Conservation (phyloP, 345 rosid species). For the Rhodomyrtus tomentosa region DNA sequence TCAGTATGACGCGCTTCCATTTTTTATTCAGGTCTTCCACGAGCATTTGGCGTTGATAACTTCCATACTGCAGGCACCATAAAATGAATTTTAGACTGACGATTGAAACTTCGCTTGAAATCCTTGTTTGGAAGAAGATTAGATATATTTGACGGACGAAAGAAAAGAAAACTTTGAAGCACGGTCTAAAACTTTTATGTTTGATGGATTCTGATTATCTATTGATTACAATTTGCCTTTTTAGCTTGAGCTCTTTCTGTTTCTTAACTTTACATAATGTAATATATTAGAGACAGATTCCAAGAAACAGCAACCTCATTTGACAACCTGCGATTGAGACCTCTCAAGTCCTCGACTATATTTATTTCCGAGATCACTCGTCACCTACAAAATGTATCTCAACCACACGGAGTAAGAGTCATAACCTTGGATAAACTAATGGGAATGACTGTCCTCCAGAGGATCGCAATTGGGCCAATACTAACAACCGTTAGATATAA, state of each 20-base stretch:
- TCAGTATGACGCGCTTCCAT: slow-evolving; percentile 62
- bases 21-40: slow-evolving; percentile 77
- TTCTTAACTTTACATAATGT: neutral
- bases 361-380: neutral
- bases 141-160: neutral
- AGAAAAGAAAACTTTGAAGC: neutral
- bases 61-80: slow-evolving; percentile 44
- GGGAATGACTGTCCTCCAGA: neutral
- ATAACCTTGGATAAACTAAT: neutral
- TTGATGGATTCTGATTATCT: neutral
- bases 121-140: neutral
- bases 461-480: neutral
- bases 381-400: neutral
- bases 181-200: neutral
- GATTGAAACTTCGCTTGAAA: neutral
- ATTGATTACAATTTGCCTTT: neutral
- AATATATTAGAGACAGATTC: neutral
- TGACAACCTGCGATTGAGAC: neutral
- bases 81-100: neutral
- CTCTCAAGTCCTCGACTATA: neutral
- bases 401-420: neutral
- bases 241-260: neutral
- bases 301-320: neutral
- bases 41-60: slow-evolving; percentile 46
- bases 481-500: neutral